Conservation (phyloP, 148 eudicot genomes). For the Vaccinium macrocarpon region DNA sequence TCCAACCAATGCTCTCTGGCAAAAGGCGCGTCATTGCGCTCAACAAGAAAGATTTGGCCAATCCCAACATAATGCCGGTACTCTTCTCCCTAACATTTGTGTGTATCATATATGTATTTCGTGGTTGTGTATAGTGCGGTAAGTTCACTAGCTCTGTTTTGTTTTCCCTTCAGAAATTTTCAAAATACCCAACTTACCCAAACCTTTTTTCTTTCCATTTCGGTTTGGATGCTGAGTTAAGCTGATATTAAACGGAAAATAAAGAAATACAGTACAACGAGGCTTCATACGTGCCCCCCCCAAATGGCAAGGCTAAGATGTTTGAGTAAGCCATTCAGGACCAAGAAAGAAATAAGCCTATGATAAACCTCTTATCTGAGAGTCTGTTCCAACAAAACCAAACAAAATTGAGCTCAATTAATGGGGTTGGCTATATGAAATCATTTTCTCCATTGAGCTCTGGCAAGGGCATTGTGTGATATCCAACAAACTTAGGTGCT, state of each 20-base stretch:
- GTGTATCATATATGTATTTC: neutral
- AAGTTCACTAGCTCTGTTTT: neutral
- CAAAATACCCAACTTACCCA: neutral
- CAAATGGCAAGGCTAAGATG: too few relatives aligned
- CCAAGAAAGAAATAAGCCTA: too few relatives aligned
- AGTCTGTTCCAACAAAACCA: neutral
- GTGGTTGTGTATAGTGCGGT: neutral
- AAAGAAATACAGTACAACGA: neutral
- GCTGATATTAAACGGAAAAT: neutral
- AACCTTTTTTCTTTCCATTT: neutral
- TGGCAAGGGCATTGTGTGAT: too few relatives aligned
- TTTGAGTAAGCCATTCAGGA: too few relatives aligned
- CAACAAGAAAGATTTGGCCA: constrained; percentile 94
- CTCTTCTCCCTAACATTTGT: neutral
- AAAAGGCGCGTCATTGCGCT: constrained; percentile 85
- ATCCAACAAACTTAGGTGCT: too few relatives aligned
- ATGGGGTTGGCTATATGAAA: too few relatives aligned
- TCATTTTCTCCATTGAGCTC: too few relatives aligned
- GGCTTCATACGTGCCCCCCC: neutral
- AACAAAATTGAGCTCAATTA: too few relatives aligned
- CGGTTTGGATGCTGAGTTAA: neutral
- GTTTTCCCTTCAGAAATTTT: neutral
- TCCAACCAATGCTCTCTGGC: constrained; percentile 65
- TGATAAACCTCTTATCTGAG: neutral
- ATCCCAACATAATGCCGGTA: constrained; percentile 91